Evolutionary conservation across 2,329 filamentous ascomycete species (phyloP), one percentile per base, ranked within the genome.

Genomic region (Pyrenophora seminiperda): DNA sequence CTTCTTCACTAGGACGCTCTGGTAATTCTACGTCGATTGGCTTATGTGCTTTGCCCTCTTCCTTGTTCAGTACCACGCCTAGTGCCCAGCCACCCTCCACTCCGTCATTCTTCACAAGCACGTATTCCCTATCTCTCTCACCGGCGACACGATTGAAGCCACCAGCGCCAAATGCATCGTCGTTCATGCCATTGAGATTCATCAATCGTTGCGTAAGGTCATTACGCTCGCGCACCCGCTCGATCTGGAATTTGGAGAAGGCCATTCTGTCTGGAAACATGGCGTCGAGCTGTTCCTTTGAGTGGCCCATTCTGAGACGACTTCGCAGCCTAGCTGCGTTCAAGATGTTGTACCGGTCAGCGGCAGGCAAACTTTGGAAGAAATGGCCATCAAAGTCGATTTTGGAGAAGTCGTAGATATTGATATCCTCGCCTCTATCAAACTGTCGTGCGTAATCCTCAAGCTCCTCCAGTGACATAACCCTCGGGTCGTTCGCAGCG

Each of bases 201-300:
- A 99, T 99, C 48, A 99, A 77, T 31, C 93, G 83, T 70, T 99
- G 94, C 0, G 95, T 99, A 22, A 99, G 81, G 56, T 96, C 89
- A 65, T 99, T 99, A 41, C 95, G 82, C 75, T 99, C 93, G 60
- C 83, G 85, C 9, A 97, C 95, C 50, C 94, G 81, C 69, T 97
- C 94, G 50, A 99, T 96, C 73, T 99, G 94, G 67, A 99, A 99
- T 54, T 82, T 88, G 1, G 92, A 97, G 68, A 99, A 99, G 0
- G 88, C 94, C 91, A 99, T 97, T 19, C 94, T 85, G 70, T 99
- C 89, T 0, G 94, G 93, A 70, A 99, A 99, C 94, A 99, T 99
- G 37, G 81, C 84, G 61, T 97, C 92, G 11, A 99, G 76, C 73
- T 99, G 94, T 58, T 99, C 93, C 73, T 97, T 97, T 48, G 90